phyloP scores from a whole-genome alignment of 2,329 filamentous ascomycete genomes.

The Gremmenia infestans region DNA sequence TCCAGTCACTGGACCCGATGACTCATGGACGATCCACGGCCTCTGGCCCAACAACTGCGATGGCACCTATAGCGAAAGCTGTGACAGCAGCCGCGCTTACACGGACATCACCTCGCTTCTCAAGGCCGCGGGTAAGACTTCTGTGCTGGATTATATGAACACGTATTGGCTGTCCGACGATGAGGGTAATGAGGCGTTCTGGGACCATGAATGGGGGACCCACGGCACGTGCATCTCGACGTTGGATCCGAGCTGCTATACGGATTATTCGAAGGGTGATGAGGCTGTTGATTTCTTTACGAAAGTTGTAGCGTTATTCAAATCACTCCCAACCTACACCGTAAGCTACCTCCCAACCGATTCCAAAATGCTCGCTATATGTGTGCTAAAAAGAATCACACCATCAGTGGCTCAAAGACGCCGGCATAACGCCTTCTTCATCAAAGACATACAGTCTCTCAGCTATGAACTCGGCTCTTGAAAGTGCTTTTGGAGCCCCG shows the following conservation, averaged over 20 bases:
- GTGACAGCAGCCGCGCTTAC: conserved; percentile 54
- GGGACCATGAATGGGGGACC: conserved; percentile 70
- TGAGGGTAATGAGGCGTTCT: conserved; percentile 46
- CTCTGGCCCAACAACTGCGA: conserved; percentile 62
- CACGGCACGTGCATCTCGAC: conserved; percentile 67
- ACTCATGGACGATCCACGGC: conserved; percentile 70
- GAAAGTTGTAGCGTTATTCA: conserved; percentile 58
- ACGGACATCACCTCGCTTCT: conserved; percentile 22
- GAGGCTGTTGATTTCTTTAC: conserved; percentile 67
- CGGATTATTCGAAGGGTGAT: conserved; percentile 48
- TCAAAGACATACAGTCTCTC: conserved; percentile 61
- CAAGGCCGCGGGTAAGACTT: conserved; percentile 11
- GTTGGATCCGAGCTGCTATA: conserved; percentile 60
- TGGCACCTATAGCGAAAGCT: conserved; percentile 61
- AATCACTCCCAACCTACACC: conserved; percentile 56
- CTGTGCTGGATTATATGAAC: conserved; percentile 33
- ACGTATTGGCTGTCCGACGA: conserved; percentile 57
- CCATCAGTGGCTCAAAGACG: conserved; percentile 48
- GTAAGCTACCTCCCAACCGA: not conserved
- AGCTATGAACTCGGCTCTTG: conserved; percentile 62
- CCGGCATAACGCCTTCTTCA: conserved; percentile 36
- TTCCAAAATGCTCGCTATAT: not conserved
- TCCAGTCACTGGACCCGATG: conserved; percentile 54
- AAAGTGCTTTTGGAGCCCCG: conserved; percentile 6
- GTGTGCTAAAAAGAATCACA: no score